phyloP scores from a whole-genome alignment of 2,329 filamentous ascomycete genomes.

The Pseudogymnoascus pannorum region DNA sequence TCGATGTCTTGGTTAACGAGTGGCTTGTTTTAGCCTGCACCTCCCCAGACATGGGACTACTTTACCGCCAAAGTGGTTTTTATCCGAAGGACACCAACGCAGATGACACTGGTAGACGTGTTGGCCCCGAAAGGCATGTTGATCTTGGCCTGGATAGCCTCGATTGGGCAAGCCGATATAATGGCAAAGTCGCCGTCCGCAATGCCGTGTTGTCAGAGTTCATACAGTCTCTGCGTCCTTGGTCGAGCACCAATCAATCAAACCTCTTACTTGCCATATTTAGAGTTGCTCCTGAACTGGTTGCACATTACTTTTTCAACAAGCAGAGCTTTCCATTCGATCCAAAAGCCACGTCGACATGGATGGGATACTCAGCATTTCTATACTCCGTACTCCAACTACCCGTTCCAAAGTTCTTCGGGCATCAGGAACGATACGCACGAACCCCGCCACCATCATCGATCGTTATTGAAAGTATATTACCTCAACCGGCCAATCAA shows the following conservation, averaged over 20 bases:
- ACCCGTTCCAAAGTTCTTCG: constrained; percentile 65
- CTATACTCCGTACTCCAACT: constrained; percentile 74
- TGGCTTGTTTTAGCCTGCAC: constrained; percentile 74
- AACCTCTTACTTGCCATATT: constrained; percentile 79
- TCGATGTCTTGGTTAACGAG: constrained; percentile 64
- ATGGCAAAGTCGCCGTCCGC: constrained; percentile 61
- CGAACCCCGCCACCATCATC: constrained; percentile 68
- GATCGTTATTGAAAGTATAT: constrained; percentile 74
- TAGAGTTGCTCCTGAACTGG: constrained; percentile 71
- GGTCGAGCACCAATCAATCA: constrained; percentile 72
- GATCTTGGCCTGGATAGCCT: constrained; percentile 63
- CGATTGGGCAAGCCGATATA: constrained; percentile 62
- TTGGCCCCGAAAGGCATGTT: constrained; percentile 33
- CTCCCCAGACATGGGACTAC: constrained; percentile 61
- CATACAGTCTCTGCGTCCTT: constrained; percentile 70
- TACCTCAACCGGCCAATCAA: constrained; percentile 75
- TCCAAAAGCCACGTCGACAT: constrained; percentile 84
- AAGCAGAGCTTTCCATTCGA: constrained; percentile 80
- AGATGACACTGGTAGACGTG: constrained; percentile 38
- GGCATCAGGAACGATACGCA: constrained; percentile 55
- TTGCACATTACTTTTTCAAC: constrained; percentile 78
- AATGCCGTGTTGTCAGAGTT: constrained; percentile 77
- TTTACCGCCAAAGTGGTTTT: constrained; percentile 72
- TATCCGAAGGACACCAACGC: constrained; percentile 67
- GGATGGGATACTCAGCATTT: constrained; percentile 89